phyloP scores from a whole-genome alignment of 306 rosid species.

The Cicer arietinum region DNA sequence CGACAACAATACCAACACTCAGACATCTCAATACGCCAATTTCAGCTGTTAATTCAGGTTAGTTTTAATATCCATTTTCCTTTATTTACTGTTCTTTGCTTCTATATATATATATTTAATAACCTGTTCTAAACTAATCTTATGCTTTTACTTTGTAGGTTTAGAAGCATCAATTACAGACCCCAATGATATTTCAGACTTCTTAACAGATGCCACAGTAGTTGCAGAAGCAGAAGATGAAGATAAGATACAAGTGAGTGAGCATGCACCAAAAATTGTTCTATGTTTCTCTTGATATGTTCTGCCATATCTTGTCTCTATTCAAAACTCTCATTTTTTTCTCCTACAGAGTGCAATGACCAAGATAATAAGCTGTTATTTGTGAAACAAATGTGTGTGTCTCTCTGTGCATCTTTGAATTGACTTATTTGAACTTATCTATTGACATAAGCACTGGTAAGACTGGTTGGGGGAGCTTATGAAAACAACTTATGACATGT shows the following conservation, averaged over 20 bases:
- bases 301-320: too few relatives aligned
- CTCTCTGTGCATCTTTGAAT: too few relatives aligned
- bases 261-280: constrained; percentile 38
- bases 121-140: constrained; percentile 3
- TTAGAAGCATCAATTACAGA: constrained; percentile 74
- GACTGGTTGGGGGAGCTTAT: too few relatives aligned
- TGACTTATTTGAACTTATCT: too few relatives aligned
- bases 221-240: constrained; percentile 65
- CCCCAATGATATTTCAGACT: constrained; percentile 46
- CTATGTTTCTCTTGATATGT: not conserved
- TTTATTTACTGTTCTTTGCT: constrained; percentile 5
- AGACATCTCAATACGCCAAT: constrained; percentile 24
- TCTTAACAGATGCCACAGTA: constrained; percentile 57
- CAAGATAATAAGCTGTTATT: not conserved
- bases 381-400: not conserved
- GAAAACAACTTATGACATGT: too few relatives aligned
- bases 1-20: constrained; percentile 35
- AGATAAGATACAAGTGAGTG: constrained; percentile 66
- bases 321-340: not conserved
- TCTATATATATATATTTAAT: constrained; percentile 1
- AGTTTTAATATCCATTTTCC: not conserved
- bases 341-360: not conserved
- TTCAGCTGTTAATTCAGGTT: constrained; percentile 51
- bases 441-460: too few relatives aligned
- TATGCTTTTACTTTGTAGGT: constrained; percentile 55